These are phyloP conservation scores for Hirsutella rhossiliensis DNA, from an alignment of 2,329 filamentous ascomycete species.

Conservation along the genomic window DNA sequence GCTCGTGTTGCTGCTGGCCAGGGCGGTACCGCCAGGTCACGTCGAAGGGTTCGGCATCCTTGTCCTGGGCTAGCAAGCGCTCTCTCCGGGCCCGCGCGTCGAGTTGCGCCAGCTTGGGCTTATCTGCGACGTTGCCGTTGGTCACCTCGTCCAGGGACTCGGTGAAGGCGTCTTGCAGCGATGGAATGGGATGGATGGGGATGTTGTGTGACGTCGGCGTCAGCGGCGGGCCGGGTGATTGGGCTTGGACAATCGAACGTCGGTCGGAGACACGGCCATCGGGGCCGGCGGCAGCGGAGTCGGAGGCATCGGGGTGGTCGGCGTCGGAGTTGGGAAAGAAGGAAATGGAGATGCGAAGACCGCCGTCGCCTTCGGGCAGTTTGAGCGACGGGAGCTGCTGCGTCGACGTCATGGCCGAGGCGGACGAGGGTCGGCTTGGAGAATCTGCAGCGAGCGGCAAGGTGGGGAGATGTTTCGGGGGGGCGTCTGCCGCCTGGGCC, in stretches of 20 bases:
- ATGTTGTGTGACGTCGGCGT: slow-evolving; percentile 7
- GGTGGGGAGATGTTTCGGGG: slow-evolving; percentile 14
- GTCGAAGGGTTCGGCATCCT: slow-evolving; percentile 59
- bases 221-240: not conserved
- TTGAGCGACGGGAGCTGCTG: not conserved
- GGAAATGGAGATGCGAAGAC: slow-evolving; percentile 17
- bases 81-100: slow-evolving; percentile 52
- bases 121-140: slow-evolving; percentile 27
- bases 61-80: slow-evolving; percentile 53
- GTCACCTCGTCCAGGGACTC: slow-evolving; percentile 69
- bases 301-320: slow-evolving; percentile 7
- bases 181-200: slow-evolving; percentile 53
- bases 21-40: slow-evolving; percentile 65
- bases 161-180: slow-evolving; percentile 71
- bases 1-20: slow-evolving; percentile 69
- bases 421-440: no score
- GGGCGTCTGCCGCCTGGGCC: not conserved
- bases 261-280: not conserved
- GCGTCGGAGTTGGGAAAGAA: not conserved
- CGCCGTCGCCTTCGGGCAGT: slow-evolving; percentile 7
- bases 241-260: not conserved
- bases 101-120: slow-evolving; percentile 40
- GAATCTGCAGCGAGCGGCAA: not conserved
- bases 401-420: not conserved
- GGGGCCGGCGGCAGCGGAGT: slow-evolving; percentile 4